Conservation (phyloP, 495 filamentous ascomycete species). For the Penicillium simplicissimum region DNA sequence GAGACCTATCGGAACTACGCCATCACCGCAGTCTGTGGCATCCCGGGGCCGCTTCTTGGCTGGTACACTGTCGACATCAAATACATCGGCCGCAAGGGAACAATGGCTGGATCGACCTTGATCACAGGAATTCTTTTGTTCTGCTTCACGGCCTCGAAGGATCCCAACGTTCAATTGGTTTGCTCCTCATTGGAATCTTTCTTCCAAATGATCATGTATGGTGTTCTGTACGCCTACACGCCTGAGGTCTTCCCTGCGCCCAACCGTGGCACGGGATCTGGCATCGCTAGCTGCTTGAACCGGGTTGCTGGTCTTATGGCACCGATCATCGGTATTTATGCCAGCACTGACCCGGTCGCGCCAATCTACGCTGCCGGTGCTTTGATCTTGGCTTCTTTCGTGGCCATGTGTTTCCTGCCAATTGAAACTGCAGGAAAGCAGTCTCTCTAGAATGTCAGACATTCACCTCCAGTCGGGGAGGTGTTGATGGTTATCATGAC, state of each 20-base stretch:
- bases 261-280: conserved; percentile 55
- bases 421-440: conserved; percentile 49
- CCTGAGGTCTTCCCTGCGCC: conserved; percentile 58
- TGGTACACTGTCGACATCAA: conserved; percentile 48
- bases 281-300: conserved; percentile 54
- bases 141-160: conserved; percentile 47
- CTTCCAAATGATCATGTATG: conserved; percentile 58
- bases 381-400: conserved; percentile 43
- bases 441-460: conserved; percentile 28
- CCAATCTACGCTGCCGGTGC: conserved; percentile 49
- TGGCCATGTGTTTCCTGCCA: conserved; percentile 47
- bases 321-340: conserved; percentile 52
- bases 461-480: too few relatives aligned
- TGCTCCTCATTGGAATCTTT: conserved; percentile 52
- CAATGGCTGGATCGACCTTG: conserved; percentile 49
- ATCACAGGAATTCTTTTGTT: conserved; percentile 55
- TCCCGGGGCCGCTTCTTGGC: conserved; percentile 54
- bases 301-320: conserved; percentile 52
- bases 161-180: conserved; percentile 45
- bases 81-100: conserved; percentile 56
- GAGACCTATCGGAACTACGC: conserved; percentile 57
- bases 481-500: too few relatives aligned
- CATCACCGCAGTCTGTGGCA: conserved; percentile 53
- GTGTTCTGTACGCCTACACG: conserved; percentile 56
- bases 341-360: conserved; percentile 35